Evolutionary conservation across 2,329 filamentous ascomycete genomes (phyloP), one percentile per base, ranked within the genome.

Genomic region (Claviceps quebecensis): DNA sequence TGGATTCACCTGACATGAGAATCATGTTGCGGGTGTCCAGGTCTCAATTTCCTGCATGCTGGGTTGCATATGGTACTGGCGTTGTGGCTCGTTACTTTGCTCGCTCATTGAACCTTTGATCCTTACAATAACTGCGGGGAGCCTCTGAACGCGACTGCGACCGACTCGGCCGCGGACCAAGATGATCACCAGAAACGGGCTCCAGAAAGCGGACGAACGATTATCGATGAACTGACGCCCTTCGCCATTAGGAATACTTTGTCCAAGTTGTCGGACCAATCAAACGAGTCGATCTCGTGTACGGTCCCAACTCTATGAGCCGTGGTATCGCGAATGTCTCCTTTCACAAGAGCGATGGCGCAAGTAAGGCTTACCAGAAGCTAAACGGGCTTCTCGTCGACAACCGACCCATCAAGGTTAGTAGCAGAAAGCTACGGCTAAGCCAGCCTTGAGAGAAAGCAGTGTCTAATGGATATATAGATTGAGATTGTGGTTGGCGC

Each of bases 331-430:
- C 90, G 61, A 93, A 88, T 51, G 86, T 98, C 60, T 83, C 83
- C 57, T 98, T 98, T 74, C 71, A 71, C 67, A 87, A 87, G 63
- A 71, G 84, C 26, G 87, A 88, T 59, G 86, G 86, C 57, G 93
- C 91, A 58, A 81, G 81, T 65, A 87, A 88, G 70, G 93, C 93
- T 55, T 86, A 88, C 60, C 78, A 84, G 62, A 81, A 84, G 56
- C 75, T 95, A 60, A 94, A 98, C 62, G 89, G 89, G 56, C 80
- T 96, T 54, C 80, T 93, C 51, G 89, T 98, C 54, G 93, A 98
- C 69, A 83, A 83, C 63, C 81, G 83, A 58, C 86, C 89, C 26
- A 91, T 98, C 74, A 95, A 91, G 82, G 88, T 90, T 49, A 37
- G 45, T 17, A 45, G n/a, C 14, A 7, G 29, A 17, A 4, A 38